These are phyloP conservation scores for Elaeis guineensis DNA, from an alignment of 176 grass and related monocot species.

Conservation along the genomic window DNA sequence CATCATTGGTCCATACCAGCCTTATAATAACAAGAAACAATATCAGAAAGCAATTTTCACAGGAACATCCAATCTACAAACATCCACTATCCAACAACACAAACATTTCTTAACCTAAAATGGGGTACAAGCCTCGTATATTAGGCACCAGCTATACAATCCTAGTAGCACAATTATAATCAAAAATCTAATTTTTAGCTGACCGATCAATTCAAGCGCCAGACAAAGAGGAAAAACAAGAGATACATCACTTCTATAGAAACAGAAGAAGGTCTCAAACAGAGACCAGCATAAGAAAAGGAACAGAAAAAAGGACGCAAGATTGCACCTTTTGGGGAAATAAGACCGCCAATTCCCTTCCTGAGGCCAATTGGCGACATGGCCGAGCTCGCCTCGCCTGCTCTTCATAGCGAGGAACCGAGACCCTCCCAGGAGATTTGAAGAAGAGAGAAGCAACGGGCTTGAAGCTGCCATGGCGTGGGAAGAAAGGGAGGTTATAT, in stretches of 20 bases:
- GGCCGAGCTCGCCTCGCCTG: neutral
- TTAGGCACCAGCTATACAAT: too few species aligned
- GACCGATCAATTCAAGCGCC: too few species aligned
- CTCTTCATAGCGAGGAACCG: neutral
- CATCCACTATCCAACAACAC: too few species aligned
- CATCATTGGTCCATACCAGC: too few species aligned
- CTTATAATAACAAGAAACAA: too few species aligned
- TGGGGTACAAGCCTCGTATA: too few species aligned
- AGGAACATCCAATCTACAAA: too few species aligned
- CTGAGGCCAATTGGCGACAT: neutral
- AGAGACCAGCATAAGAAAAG: neutral
- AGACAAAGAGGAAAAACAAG: neutral
- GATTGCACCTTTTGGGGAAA: slow-evolving; percentile 17
- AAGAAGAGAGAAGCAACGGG: slow-evolving; percentile 15
- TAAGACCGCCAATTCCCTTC: neutral
- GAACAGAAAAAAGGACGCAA: slow-evolving; percentile 4
- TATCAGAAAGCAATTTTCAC: too few species aligned
- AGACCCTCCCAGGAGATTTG: slow-evolving; percentile 2
- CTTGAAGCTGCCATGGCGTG: slow-evolving; percentile 1
- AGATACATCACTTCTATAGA: neutral
- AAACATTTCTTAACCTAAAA: too few species aligned
- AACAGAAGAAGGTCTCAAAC: neutral
- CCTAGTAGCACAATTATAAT: too few species aligned
- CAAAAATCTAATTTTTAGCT: too few species aligned
- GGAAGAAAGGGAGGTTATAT: neutral